Evolutionary conservation across 148 eudicot genomes (phyloP).

Genomic region (Fagopyrum homotropicum): DNA sequence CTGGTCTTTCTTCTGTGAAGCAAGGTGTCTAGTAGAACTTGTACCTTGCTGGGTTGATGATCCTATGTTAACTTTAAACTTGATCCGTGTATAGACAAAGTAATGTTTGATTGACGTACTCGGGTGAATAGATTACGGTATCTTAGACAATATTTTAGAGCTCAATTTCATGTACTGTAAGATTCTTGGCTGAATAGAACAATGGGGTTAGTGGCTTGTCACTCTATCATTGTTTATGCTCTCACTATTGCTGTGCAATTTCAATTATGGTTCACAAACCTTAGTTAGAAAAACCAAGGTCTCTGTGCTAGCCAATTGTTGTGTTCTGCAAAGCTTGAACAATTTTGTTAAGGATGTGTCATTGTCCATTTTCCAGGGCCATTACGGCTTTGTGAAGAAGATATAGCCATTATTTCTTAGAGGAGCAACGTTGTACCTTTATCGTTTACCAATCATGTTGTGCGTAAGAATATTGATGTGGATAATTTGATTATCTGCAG

Average conservation of each 20-base stretch:
- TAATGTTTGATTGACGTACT: neutral
- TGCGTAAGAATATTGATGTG: neutral
- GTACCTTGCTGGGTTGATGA: neutral
- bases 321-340: neutral
- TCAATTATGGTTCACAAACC: neutral
- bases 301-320: neutral
- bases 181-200: neutral
- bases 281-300: neutral
- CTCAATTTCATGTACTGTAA: neutral
- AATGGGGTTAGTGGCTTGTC: neutral
- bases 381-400: too few relatives aligned
- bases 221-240: neutral
- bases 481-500: neutral
- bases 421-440: neutral
- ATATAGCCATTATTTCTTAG: neutral
- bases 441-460: neutral
- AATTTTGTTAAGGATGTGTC: neutral
- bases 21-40: neutral
- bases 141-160: neutral
- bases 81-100: neutral
- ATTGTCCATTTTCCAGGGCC: too few relatives aligned
- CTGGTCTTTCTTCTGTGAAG: neutral
- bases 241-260: neutral
- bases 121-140: neutral
- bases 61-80: neutral